These are phyloP conservation scores for Trichoderma cornu-damae DNA, from an alignment of 2,329 filamentous ascomycete genomes.

Conservation along the genomic window DNA sequence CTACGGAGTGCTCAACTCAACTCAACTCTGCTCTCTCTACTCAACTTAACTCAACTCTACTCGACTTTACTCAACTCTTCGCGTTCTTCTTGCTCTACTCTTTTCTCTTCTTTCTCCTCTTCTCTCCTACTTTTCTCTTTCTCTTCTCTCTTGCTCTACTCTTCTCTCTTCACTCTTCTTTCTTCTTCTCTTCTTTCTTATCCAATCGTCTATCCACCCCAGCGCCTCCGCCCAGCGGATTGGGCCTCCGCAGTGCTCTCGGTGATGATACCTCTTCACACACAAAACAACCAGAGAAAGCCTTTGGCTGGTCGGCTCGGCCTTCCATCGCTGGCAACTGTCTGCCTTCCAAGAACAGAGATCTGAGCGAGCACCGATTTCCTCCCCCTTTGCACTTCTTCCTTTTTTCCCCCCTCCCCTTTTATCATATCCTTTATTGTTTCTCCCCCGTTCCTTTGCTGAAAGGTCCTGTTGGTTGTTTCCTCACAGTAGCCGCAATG, in stretches of 20 bases:
- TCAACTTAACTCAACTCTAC: too few relatives aligned
- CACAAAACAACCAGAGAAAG: neutral
- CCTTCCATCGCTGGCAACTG: neutral
- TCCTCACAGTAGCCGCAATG: conserved; percentile 33
- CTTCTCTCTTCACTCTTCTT: neutral
- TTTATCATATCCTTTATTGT: neutral
- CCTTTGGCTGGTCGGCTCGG: neutral
- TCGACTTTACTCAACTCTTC: too few relatives aligned
- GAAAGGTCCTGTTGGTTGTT: neutral
- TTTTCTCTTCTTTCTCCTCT: neutral
- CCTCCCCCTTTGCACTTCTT: neutral
- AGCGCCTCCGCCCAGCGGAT: neutral
- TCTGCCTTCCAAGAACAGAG: conserved; percentile 40
- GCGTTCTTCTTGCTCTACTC: too few relatives aligned
- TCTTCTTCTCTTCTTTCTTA: too few relatives aligned
- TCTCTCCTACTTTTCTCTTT: neutral
- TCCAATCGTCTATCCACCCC: neutral
- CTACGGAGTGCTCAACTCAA: too few relatives aligned
- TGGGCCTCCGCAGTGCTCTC: conserved; percentile 2
- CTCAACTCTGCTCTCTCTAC: too few relatives aligned
- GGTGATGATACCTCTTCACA: conserved; percentile 15
- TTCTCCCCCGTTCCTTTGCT: neutral
- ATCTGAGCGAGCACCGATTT: conserved; percentile 40
- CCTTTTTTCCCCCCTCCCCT: neutral
- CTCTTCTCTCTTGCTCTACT: neutral